phyloP scores from a whole-genome alignment of 768 basidiomycete genomes.

The Xerocomus spinulosus region DNA sequence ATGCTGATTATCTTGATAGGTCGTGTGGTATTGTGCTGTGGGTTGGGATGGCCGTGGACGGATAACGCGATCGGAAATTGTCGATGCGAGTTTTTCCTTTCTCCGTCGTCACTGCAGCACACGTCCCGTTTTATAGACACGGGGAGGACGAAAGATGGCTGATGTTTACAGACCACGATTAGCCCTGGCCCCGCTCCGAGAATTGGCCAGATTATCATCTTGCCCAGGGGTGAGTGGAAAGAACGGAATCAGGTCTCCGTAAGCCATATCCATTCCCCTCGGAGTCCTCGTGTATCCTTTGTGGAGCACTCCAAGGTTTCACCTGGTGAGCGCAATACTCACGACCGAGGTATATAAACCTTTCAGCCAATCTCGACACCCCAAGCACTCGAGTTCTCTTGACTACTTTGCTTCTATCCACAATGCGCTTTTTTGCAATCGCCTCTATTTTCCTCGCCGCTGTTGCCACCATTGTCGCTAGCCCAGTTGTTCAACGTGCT shows the following conservation, averaged over 20 bases:
- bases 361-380: not conserved
- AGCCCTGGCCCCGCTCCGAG: no score
- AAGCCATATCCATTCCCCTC: not conserved
- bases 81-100: no score
- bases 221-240: not conserved
- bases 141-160: no score
- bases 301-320: not conserved
- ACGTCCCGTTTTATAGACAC: no score
- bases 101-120: no score
- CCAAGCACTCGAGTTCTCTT: conserved; percentile 12
- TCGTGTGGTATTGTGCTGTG: no score
- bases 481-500: conserved; percentile 7
- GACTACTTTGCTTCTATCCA: not conserved
- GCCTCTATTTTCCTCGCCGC: conserved; percentile 7
- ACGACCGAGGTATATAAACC: conserved; percentile 12
- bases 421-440: conserved; percentile 10
- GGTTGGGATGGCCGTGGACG: no score
- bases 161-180: not conserved
- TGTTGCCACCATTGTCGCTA: conserved; percentile 6
- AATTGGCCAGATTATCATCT: no score
- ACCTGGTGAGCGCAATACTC: not conserved
- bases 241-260: not conserved
- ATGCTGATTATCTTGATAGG: no score
- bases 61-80: no score
- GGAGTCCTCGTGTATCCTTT: conserved; percentile 1